Percentiles rank a stretch among this genome's conserved stretches.
Conservation (phyloP, 2,329 filamentous ascomycete species). For the Paramyrothecium roridum region DNA sequence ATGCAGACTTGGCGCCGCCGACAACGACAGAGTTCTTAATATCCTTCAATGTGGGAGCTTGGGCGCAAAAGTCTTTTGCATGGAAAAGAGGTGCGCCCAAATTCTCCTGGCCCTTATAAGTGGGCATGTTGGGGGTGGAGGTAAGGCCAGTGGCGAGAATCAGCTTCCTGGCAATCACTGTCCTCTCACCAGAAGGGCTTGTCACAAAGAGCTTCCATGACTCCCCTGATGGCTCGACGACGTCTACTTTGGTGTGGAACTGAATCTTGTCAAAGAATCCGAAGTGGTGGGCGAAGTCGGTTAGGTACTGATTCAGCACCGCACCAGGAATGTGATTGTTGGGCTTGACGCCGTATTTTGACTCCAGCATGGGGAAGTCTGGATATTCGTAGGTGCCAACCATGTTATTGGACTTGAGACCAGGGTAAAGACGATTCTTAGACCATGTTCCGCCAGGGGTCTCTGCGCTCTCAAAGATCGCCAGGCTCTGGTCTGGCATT, state of each 20-base stretch:
- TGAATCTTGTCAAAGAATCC: slow-evolving; percentile 43
- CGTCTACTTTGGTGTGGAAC: slow-evolving; percentile 47
- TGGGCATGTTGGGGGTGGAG: slow-evolving; percentile 38
- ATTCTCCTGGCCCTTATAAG: slow-evolving; percentile 28
- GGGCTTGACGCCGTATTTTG: slow-evolving; percentile 34
- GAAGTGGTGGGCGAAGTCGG: slow-evolving; percentile 39
- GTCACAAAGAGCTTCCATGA: slow-evolving; percentile 15
- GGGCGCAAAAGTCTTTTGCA: slow-evolving; percentile 34
- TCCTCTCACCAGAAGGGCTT: not conserved
- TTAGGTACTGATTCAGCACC: slow-evolving; percentile 33
- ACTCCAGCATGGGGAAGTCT: slow-evolving; percentile 57
- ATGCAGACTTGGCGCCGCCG: slow-evolving; percentile 56
- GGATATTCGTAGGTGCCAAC: slow-evolving; percentile 60
- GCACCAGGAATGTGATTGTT: slow-evolving; percentile 31
- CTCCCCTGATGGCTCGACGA: slow-evolving; percentile 24
- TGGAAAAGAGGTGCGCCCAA: slow-evolving; percentile 41
- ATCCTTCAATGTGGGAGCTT: slow-evolving; percentile 24
- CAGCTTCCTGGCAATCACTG: slow-evolving; percentile 30
- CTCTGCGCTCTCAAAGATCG: slow-evolving; percentile 46
- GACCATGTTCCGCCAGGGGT: slow-evolving; percentile 61
- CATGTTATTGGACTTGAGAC: slow-evolving; percentile 63
- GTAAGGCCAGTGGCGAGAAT: slow-evolving; percentile 49
- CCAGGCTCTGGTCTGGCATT: slow-evolving; percentile 40
- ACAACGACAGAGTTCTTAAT: slow-evolving; percentile 41
- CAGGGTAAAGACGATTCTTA: slow-evolving; percentile 54